Percentiles rank a stretch among this genome's conserved stretches.
Evolutionary conservation across 176 grass and related monocot species (phyloP).

Genomic region (Ensete glaucum): DNA sequence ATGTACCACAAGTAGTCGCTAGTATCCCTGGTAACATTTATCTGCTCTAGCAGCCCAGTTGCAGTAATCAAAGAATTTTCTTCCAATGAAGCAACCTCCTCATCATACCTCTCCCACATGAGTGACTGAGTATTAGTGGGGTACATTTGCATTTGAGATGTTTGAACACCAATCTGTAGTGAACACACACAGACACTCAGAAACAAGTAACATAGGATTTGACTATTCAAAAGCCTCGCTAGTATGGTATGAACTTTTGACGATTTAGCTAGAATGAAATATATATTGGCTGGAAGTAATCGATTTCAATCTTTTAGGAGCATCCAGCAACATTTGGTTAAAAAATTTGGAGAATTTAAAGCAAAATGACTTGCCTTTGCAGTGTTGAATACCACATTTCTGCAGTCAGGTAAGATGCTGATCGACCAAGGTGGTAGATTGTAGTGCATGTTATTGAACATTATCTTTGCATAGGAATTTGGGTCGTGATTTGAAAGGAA

Average conservation of each 20-base stretch:
- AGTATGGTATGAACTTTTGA: too few relatives aligned
- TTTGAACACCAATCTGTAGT: slow-evolving; percentile 80
- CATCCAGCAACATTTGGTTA: not conserved
- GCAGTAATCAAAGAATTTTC: slow-evolving; percentile 46
- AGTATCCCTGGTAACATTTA: slow-evolving; percentile 79
- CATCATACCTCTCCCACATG: slow-evolving; percentile 81
- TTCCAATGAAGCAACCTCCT: slow-evolving; percentile 61
- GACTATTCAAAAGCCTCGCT: not conserved
- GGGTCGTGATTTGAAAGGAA: slow-evolving; percentile 82
- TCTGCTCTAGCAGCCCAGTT: slow-evolving; percentile 78
- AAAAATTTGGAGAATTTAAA: not conserved
- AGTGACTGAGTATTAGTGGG: slow-evolving; percentile 41
- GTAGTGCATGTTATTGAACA: slow-evolving; percentile 77
- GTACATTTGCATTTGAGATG: slow-evolving; percentile 98
- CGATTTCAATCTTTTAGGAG: not conserved
- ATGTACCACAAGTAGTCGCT: slow-evolving; percentile 99
- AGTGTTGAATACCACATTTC: slow-evolving; percentile 79
- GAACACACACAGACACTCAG: not conserved
- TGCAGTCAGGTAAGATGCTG: slow-evolving; percentile 93
- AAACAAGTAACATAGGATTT: not conserved
- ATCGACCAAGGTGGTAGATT: slow-evolving; percentile 97
- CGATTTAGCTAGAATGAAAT: too few relatives aligned
- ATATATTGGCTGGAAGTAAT: too few relatives aligned
- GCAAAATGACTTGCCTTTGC: slow-evolving; percentile 48
- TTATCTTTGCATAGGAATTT: slow-evolving; percentile 49